These are phyloP conservation scores for Harrya chromipes DNA, from an alignment of 768 basidiomycete species.

Conservation along the genomic window DNA sequence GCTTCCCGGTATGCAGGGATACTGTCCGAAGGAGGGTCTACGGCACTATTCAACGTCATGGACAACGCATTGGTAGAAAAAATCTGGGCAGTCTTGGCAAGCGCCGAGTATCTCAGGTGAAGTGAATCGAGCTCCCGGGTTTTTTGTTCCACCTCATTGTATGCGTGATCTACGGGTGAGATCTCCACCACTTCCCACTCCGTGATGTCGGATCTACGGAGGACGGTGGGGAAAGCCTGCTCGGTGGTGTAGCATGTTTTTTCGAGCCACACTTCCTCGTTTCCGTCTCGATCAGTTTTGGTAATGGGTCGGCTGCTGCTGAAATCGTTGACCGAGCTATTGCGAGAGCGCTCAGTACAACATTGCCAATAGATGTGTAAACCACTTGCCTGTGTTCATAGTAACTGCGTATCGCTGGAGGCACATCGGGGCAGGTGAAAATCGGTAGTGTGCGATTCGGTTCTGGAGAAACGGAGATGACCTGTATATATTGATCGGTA, in stretches of 20 bases:
- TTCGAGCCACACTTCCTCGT: slow-evolving; percentile 81
- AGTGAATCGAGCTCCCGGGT: slow-evolving; percentile 73
- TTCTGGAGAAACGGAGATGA: slow-evolving; percentile 81
- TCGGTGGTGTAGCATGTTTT: slow-evolving; percentile 87
- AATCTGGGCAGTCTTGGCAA: slow-evolving; percentile 70
- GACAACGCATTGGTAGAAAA: slow-evolving; percentile 79
- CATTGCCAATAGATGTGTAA: neutral
- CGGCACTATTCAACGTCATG: slow-evolving; percentile 83
- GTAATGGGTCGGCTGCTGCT: slow-evolving; percentile 68
- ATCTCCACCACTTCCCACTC: slow-evolving; percentile 69
- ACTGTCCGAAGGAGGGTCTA: slow-evolving; percentile 78
- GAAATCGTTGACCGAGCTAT: slow-evolving; percentile 80
- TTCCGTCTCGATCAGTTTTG: slow-evolving; percentile 60
- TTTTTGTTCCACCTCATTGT: slow-evolving; percentile 76
- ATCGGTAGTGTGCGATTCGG: slow-evolving; percentile 74
- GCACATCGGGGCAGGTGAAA: slow-evolving; percentile 83
- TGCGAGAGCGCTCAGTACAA: slow-evolving; percentile 2
- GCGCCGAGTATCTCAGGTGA: slow-evolving; percentile 67
- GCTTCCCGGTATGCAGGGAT: slow-evolving; percentile 71
- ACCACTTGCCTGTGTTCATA: slow-evolving; percentile 75
- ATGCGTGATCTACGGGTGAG: slow-evolving; percentile 80
- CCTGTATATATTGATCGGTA: slow-evolving; percentile 82
- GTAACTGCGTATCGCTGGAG: slow-evolving; percentile 74
- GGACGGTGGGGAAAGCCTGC: slow-evolving; percentile 86
- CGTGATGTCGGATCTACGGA: slow-evolving; percentile 85